Conservation (phyloP, 257 asterid species). For the Primulina eburnea region DNA sequence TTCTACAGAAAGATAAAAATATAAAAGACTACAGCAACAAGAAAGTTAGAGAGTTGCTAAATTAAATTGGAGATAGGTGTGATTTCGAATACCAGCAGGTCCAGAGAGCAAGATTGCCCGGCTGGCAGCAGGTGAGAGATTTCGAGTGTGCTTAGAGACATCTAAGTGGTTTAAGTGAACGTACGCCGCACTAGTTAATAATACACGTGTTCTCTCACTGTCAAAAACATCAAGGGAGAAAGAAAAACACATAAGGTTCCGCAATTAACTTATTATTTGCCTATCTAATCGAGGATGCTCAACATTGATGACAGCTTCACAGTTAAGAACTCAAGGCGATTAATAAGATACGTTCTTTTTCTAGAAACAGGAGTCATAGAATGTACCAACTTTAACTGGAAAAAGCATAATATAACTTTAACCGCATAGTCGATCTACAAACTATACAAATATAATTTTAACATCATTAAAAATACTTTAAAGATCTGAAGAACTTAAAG, state of each 20-base stretch:
- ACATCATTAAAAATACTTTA: no score
- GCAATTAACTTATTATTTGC: not conserved
- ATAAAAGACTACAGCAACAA: not conserved
- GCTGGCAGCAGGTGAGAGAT: constrained; percentile 93
- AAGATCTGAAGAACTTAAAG: no score
- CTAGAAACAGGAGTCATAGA: not conserved
- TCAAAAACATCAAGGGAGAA: constrained; percentile 28
- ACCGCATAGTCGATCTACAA: not conserved
- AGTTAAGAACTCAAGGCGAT: not conserved
- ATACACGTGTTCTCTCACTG: constrained; percentile 69
- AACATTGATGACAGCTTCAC: no score
- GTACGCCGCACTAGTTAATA: constrained; percentile 81
- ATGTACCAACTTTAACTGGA: no score
- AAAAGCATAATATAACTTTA: not conserved
- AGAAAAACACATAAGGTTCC: not conserved
- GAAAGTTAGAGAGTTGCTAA: not conserved
- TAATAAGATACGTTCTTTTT: not conserved
- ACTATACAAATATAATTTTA: no score
- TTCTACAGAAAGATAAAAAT: constrained; percentile 37
- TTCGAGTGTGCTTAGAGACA: constrained; percentile 76
- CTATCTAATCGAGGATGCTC: no score
- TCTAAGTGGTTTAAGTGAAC: constrained; percentile 82
- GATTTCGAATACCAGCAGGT: constrained; percentile 58
- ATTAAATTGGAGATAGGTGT: not conserved
- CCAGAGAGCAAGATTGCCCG: constrained; percentile 89